phyloP scores from a whole-genome alignment of 352 stramenopile species.

The Globisporangium canariense region DNA sequence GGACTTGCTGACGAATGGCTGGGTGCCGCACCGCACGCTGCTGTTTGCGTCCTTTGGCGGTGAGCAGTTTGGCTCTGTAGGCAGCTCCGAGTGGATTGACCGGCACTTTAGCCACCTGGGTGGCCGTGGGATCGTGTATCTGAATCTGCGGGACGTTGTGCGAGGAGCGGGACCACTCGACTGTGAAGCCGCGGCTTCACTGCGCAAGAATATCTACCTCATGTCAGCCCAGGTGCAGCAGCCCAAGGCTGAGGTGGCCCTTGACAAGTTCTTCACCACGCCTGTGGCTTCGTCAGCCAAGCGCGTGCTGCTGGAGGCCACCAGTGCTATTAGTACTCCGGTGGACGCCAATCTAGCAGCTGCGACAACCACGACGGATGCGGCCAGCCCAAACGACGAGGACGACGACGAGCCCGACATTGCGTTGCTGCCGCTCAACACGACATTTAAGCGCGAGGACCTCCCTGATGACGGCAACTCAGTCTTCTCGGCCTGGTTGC shows the following conservation, averaged over 20 bases:
- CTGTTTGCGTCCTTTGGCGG: conserved; percentile 75
- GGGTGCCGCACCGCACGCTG: conserved; percentile 74
- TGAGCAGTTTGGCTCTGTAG: conserved; percentile 76
- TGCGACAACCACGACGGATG: background rate
- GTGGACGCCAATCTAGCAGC: background rate
- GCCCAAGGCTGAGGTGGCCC: conserved; percentile 43
- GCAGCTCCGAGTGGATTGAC: conserved; percentile 83
- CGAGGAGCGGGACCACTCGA: conserved; percentile 55
- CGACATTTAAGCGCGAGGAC: conserved; percentile 61
- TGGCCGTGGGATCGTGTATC: conserved; percentile 63
- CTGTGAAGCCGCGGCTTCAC: conserved; percentile 63
- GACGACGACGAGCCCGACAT: conserved; percentile 31
- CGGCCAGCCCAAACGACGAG: background rate
- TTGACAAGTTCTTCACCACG: conserved; percentile 46
- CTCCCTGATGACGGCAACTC: conserved; percentile 60
- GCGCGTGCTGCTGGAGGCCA: background rate
- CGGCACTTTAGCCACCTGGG: conserved; percentile 62
- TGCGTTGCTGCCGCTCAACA: conserved; percentile 56
- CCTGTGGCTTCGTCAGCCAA: background rate
- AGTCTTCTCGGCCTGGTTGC: conserved; percentile 72
- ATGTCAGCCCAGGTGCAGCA: conserved; percentile 67
- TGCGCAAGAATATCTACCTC: conserved; percentile 77
- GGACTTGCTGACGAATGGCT: conserved; percentile 59
- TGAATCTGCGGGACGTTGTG: conserved; percentile 75
- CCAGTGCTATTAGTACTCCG: too few relatives aligned